These are phyloP conservation scores for Trichoderma breve DNA, from an alignment of 2,329 filamentous ascomycete genomes.

Conservation along the genomic window DNA sequence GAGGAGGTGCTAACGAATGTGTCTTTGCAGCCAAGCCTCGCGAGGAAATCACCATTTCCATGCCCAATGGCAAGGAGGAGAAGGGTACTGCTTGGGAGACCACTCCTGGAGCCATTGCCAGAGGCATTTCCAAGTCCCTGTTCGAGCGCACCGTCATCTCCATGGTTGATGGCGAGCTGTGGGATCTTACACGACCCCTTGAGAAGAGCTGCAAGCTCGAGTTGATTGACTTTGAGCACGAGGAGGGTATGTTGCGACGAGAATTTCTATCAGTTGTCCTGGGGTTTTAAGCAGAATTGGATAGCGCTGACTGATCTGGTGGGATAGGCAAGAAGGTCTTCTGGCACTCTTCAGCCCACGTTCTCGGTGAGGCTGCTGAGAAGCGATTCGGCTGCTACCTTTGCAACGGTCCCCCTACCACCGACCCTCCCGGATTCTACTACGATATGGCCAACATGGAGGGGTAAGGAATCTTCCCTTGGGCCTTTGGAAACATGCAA, in stretches of 20 bases:
- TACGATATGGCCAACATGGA: slow-evolving; percentile 80
- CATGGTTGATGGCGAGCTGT: slow-evolving; percentile 77
- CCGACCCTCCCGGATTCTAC: slow-evolving; percentile 78
- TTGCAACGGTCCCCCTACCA: slow-evolving; percentile 89
- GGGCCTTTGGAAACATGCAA: background rate
- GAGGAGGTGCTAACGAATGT: background rate
- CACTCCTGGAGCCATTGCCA: slow-evolving; percentile 75
- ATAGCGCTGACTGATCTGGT: slow-evolving; percentile 13
- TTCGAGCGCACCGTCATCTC: slow-evolving; percentile 86
- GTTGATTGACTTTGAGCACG: slow-evolving; percentile 73
- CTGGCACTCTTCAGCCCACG: slow-evolving; percentile 95
- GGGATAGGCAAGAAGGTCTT: slow-evolving; percentile 80
- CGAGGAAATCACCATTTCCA: slow-evolving; percentile 70
- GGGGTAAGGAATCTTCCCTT: slow-evolving; percentile 28
- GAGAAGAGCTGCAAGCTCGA: slow-evolving; percentile 85
- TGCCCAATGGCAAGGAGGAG: slow-evolving; percentile 69
- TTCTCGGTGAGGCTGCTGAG: slow-evolving; percentile 93
- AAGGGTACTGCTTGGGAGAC: slow-evolving; percentile 87
- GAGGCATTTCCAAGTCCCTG: slow-evolving; percentile 78
- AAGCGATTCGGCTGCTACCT: slow-evolving; percentile 86
- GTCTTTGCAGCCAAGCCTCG: slow-evolving; percentile 56
- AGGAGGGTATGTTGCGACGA: slow-evolving; percentile 32
- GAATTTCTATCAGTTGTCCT: background rate
- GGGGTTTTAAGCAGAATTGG: background rate
- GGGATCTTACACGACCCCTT: slow-evolving; percentile 88